Base-by-base conservation (phyloP, 1,284 basidiomycete species). In the Fomitopsis betulina region DNA sequence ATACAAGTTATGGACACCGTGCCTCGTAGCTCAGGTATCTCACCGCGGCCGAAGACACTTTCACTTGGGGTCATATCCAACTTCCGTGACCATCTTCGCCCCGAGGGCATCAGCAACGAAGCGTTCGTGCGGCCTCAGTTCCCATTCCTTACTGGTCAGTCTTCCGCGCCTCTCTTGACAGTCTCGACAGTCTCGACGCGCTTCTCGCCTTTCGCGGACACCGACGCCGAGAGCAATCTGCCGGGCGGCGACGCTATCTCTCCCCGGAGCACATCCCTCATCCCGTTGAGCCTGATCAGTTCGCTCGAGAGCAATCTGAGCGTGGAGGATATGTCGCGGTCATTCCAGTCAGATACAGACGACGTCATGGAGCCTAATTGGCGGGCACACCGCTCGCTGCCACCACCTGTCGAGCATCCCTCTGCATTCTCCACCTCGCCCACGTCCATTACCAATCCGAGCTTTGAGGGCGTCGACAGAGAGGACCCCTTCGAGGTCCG, bases 341-440 rank as follows among this genome's bases (percentile, higher is more conserved):
- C 82, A 5, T 83, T 85, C 73, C 80, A 81, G 64, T 80, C 80
- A 6, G 83, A 85, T 32, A 78, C 72, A 60, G 83, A 85, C 65
- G 72, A 76, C 13, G 77, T 78, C 58, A 62, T 83, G 60, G 81
- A 81, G 37, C 76, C 76, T 42, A 77, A 82, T 60, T 83, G 82
- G 81, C 75, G 73, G 30, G 65, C 67, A 60, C 60, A 53, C 35
- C 61, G 66, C 25, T 63, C 68, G 1, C 62, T 64, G 10, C 64
- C 62, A 39, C 63, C 62, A 10, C 66, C 70, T 25, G 68, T 70
- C 57, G 69, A 71, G 58, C 67, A 58, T 55, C 63, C 69, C 55
- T 64, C 62, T 45, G 39, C 63, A 13, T 70, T 72, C 62, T 68
- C 66, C 47, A 67, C 71, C 10, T 78, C 77, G 39, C 75, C 77